These are phyloP conservation scores for Gaultheria prostrata DNA, from an alignment of 148 eudicot species.

Conservation along the genomic window DNA sequence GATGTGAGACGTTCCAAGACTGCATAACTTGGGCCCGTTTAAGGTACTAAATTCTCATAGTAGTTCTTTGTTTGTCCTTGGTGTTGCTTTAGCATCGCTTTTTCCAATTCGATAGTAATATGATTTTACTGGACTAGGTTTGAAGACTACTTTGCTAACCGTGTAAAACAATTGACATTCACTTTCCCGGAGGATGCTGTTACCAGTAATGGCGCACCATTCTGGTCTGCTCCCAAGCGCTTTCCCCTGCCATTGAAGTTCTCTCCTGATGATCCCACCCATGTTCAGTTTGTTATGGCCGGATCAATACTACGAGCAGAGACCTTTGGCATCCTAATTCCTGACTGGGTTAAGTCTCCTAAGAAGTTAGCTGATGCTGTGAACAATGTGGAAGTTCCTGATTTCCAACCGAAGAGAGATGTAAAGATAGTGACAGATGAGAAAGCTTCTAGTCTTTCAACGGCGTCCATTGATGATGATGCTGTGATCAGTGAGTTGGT, in stretches of 20 bases:
- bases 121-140: constrained; percentile 40
- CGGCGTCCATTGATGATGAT: constrained; percentile 76
- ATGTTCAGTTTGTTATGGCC: constrained; percentile 65
- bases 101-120: neutral
- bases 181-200: constrained; percentile 90
- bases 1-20: constrained; percentile 81
- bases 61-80: neutral
- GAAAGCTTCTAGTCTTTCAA: constrained; percentile 60
- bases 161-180: constrained; percentile 79
- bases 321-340: constrained; percentile 79
- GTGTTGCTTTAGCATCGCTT: neutral
- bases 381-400: constrained; percentile 61
- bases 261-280: constrained; percentile 58
- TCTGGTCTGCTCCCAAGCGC: constrained; percentile 96
- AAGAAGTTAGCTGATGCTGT: constrained; percentile 67
- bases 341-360: constrained; percentile 75
- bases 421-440: constrained; percentile 83
- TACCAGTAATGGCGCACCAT: constrained; percentile 83
- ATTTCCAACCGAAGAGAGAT: constrained; percentile 69
- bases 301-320: constrained; percentile 78
- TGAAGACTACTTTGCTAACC: constrained; percentile 80
- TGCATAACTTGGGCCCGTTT: constrained; percentile 81
- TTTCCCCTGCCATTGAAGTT: constrained; percentile 74
- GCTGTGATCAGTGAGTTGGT: constrained; percentile 63
- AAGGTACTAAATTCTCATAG: constrained; percentile 37